phyloP scores from a whole-genome alignment of 441 rosid species.

The Pelargonium cotyledonis region DNA sequence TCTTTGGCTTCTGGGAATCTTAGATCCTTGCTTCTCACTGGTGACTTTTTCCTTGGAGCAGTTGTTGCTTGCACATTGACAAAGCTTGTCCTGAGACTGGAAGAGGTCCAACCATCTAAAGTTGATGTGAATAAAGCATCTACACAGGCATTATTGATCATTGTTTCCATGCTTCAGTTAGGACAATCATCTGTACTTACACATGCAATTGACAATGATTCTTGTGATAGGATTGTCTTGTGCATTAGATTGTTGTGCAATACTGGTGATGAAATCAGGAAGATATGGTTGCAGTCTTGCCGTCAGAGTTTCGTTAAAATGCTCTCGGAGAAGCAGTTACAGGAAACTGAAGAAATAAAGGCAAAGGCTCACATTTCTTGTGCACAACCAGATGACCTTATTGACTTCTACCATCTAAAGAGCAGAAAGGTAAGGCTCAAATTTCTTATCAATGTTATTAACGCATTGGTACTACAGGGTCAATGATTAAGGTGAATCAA shows the following conservation, averaged over 20 bases:
- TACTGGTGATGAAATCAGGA: constrained; percentile 64
- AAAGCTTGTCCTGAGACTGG: constrained; percentile 78
- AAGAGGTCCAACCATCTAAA: constrained; percentile 76
- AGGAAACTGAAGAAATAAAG: constrained; percentile 72
- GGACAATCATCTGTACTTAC: constrained; percentile 76
- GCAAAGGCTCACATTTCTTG: constrained; percentile 79
- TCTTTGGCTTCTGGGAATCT: constrained; percentile 64
- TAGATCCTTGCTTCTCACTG: constrained; percentile 76
- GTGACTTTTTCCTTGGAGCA: constrained; percentile 94
- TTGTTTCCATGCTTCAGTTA: constrained; percentile 74
- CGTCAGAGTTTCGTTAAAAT: constrained; percentile 80
- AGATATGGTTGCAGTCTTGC: constrained; percentile 80
- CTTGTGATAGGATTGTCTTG: constrained; percentile 63
- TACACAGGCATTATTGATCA: constrained; percentile 55
- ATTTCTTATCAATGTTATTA: too few relatives aligned
- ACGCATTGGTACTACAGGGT: too few relatives aligned
- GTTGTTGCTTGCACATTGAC: constrained; percentile 78
- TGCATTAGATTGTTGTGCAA: constrained; percentile 68
- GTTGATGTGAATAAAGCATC: constrained; percentile 63
- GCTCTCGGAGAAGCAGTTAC: constrained; percentile 82
- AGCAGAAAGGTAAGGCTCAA: constrained; percentile 58
- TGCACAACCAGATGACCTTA: constrained; percentile 89
- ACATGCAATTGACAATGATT: constrained; percentile 77
- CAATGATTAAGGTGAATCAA: too few relatives aligned
- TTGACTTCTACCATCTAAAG: constrained; percentile 87